A percentile compares a stretch with the other conserved stretches of the same genome.
Evolutionary conservation across 495 filamentous ascomycete genomes (phyloP).

Genomic region (Tuber borchii): DNA sequence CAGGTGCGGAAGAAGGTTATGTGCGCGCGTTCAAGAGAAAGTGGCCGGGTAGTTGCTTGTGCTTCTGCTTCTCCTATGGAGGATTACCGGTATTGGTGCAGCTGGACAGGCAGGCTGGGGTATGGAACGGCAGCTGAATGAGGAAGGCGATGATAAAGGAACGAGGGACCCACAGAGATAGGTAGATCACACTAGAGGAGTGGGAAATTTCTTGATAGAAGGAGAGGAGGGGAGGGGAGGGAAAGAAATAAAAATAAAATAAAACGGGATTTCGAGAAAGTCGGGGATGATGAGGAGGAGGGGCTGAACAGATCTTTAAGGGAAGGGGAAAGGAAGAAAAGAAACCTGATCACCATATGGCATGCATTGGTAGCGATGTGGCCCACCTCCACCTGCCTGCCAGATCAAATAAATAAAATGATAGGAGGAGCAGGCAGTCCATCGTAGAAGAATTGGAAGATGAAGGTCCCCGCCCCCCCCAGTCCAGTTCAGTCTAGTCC

Average conservation of each 20-base stretch:
- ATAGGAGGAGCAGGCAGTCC: not conserved
- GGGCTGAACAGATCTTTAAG: constrained; percentile 1
- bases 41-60: constrained; percentile 30
- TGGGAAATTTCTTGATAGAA: too few species aligned
- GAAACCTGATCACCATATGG: not conserved
- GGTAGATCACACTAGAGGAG: not conserved
- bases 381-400: not conserved
- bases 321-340: not conserved
- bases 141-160: not conserved
- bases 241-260: not conserved
- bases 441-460: not conserved
- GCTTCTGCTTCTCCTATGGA: constrained; percentile 5
- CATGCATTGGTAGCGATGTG: not conserved
- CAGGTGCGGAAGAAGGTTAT: constrained; percentile 7
- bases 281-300: not conserved
- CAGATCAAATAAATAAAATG: not conserved
- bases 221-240: not conserved
- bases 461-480: not conserved
- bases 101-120: not conserved
- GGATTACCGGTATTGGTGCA: not conserved
- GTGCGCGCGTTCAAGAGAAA: constrained; percentile 23
- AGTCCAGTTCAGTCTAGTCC: not conserved
- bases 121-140: not conserved
- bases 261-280: not conserved
- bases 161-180: not conserved